These are phyloP conservation scores for Elsinoe necatrix DNA, from an alignment of 2,329 filamentous ascomycete species.

Conservation along the genomic window DNA sequence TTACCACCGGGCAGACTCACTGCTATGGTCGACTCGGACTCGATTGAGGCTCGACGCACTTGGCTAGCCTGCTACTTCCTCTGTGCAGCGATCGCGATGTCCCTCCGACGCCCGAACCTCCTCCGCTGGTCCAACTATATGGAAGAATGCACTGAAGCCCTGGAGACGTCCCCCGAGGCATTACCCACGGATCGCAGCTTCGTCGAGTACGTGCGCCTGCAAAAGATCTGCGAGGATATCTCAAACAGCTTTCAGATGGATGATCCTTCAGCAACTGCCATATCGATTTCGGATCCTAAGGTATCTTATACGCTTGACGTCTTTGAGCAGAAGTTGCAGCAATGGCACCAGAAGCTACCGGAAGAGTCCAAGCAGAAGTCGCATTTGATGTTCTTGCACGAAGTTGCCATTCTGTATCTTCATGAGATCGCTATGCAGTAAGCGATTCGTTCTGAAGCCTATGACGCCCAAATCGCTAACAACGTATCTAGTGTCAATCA, in stretches of 20 bases:
- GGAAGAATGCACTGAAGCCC: constrained; percentile 51
- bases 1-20: constrained; percentile 23
- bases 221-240: constrained; percentile 50
- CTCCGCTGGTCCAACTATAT: constrained; percentile 56
- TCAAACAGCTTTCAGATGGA: constrained; percentile 50
- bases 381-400: constrained; percentile 37
- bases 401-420: constrained; percentile 42
- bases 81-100: constrained; percentile 50
- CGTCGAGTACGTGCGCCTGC: constrained; percentile 50
- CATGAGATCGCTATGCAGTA: constrained; percentile 45
- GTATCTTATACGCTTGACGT: constrained; percentile 48
- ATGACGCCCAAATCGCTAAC: neutral
- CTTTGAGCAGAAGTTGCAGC: constrained; percentile 46
- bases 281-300: constrained; percentile 47
- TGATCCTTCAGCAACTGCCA: constrained; percentile 39
- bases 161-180: constrained; percentile 49
- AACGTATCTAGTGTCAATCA: constrained; percentile 19
- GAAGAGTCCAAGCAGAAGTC: constrained; percentile 28
- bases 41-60: constrained; percentile 49
- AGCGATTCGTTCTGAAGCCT: constrained; percentile 25
- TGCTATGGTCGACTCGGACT: constrained; percentile 39
- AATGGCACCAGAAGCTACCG: constrained; percentile 39
- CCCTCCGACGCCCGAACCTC: constrained; percentile 50
- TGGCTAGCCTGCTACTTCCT: constrained; percentile 56
- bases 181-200: constrained; percentile 49